Evolutionary conservation across 352 stramenopile genomes (phyloP).

Genomic region (Phytophthora constricta): DNA sequence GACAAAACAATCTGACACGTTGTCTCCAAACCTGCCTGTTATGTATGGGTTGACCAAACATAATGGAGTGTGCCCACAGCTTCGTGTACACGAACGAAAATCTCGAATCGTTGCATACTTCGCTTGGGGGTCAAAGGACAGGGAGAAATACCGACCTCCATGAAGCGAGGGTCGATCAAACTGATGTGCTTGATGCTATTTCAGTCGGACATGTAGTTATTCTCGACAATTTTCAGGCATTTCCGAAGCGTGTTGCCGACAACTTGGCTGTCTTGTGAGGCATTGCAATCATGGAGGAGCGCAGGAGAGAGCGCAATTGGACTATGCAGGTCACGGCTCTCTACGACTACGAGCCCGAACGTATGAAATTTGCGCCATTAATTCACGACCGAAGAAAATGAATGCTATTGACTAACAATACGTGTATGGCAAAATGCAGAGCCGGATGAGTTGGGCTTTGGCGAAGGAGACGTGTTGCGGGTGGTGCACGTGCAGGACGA

Average conservation of each 20-base stretch:
- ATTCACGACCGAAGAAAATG: not conserved
- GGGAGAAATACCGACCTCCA: too few species aligned
- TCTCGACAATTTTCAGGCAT: constrained; percentile 9
- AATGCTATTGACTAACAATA: not conserved
- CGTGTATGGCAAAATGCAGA: too few species aligned
- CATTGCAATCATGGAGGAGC: constrained; percentile 12
- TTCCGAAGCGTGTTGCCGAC: not conserved
- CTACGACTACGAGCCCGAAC: constrained; percentile 73
- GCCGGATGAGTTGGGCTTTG: constrained; percentile 59
- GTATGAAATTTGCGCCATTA: constrained; percentile 21
- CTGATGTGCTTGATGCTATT: too few species aligned
- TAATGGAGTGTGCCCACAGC: too few species aligned
- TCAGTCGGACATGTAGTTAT: constrained; percentile 19
- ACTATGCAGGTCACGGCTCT: constrained; percentile 61
- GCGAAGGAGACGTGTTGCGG: constrained; percentile 49
- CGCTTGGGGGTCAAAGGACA: too few species aligned
- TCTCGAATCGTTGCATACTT: too few species aligned
- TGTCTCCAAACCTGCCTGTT: too few species aligned
- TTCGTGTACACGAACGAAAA: too few species aligned
- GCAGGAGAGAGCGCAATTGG: constrained; percentile 26
- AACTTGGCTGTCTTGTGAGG: not conserved
- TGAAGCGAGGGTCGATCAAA: too few species aligned
- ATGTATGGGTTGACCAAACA: too few species aligned
- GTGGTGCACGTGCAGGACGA: constrained; percentile 65
- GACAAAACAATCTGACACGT: too few species aligned